A percentile compares a stretch with the other conserved stretches of the same genome.
Evolutionary conservation across 345 rosid genomes (phyloP).

Genomic region (Anacardium occidentale): DNA sequence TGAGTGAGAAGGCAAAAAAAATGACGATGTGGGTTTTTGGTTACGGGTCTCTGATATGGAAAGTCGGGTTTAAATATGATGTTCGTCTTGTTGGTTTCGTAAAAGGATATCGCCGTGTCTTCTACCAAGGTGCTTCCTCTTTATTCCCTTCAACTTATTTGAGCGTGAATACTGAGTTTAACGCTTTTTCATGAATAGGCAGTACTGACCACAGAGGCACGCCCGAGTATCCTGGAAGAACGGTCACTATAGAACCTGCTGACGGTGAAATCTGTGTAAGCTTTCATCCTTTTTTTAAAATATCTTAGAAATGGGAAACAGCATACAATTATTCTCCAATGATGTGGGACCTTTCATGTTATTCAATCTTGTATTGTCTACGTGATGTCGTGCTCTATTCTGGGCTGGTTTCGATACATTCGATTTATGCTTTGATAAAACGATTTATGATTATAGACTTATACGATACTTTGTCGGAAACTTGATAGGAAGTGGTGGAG

Average conservation of each 20-base stretch:
- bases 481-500: too few species aligned
- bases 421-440: not conserved
- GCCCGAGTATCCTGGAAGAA: slow-evolving; percentile 77
- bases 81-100: slow-evolving; percentile 78
- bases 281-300: not conserved
- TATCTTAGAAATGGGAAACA: not conserved
- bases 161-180: not conserved
- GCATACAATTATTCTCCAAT: not conserved
- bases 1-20: slow-evolving; percentile 14
- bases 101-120: slow-evolving; percentile 78
- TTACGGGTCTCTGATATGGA: slow-evolving; percentile 84
- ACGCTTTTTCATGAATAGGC: slow-evolving; percentile 37
- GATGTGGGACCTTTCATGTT: not conserved
- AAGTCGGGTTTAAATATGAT: slow-evolving; percentile 69
- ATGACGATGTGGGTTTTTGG: slow-evolving; percentile 93
- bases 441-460: not conserved
- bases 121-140: slow-evolving; percentile 76
- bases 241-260: slow-evolving; percentile 76
- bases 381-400: too few species aligned
- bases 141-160: not conserved
- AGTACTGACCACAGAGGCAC: slow-evolving; percentile 96
- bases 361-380: too few species aligned
- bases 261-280: slow-evolving; percentile 75
- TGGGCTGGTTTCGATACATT: not conserved
- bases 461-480: too few species aligned